Evolutionary conservation across 2,329 filamentous ascomycete species (phyloP), one percentile per base, ranked within the genome.

Genomic region (Reticulascus tulasneorum): DNA sequence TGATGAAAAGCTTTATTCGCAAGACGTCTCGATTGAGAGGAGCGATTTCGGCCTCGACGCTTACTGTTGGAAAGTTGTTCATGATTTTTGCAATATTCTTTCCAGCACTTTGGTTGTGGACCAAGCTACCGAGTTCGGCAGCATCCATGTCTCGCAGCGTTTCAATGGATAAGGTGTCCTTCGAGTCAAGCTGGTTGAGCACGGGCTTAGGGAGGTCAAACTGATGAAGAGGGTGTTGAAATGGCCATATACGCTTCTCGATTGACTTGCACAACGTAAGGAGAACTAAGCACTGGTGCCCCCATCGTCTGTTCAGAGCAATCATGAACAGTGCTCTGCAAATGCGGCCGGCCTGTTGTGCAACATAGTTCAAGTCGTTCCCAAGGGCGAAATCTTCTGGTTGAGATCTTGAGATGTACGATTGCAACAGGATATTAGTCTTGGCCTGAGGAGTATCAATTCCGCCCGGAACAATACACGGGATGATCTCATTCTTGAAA

Each of bases 281-380:
- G 21, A 98, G 67, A 1, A 97, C 89, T 24, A 94, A 72, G 48
- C 94, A 98, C 59, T 97, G 89, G 50, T 95, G 85, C 1, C 94
- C 93, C 93, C 93, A 98, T 48, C 88, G 79, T 40, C 93, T 77
- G 59, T 97, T 97, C 33, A 98, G 69, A 2, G 93, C 91, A 51
- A 98, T 91, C 88, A 97, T 95, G 62, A 98, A 98, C 12, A 98
- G 65, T 3, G 94, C 88, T 44, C 94, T 77, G 54, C 90, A 96
- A 39, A 98, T 98, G 59, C 93, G 83, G 2, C 89, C 87, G 9
- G 93, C 84, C 58, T 98, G 95, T 56, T 98, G 93, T 2, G 93
- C 88, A 27, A 98, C 87, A 54, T 98, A 98, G 46, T 88, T 88
- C 28, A 86, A 83, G 56, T 98, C 93, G 15, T 94, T 97, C 2